A percentile compares a stretch with the other conserved stretches of the same genome.
These are phyloP conservation scores for Elaeis guineensis DNA, from an alignment of 176 grass and related monocot genomes.

Conservation along the genomic window DNA sequence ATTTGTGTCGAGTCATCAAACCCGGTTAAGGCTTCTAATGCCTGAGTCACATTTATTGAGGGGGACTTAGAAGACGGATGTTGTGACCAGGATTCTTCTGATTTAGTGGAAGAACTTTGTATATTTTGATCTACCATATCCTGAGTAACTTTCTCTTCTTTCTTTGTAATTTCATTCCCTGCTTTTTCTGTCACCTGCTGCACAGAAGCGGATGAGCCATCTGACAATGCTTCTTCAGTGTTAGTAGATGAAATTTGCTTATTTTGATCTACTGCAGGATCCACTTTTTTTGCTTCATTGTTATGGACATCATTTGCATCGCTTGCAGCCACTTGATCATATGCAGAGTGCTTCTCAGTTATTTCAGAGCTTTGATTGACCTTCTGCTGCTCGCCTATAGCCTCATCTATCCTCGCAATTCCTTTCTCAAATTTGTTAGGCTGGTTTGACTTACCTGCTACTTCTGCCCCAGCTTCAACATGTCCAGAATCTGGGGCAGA, in stretches of 20 bases:
- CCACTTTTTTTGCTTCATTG: conserved; percentile 22
- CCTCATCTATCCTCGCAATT: conserved; percentile 22
- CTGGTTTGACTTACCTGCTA: conserved; percentile 27
- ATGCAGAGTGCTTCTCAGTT: conserved; percentile 24
- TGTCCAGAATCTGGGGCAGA: conserved; percentile 32
- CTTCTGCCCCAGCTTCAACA: conserved; percentile 32
- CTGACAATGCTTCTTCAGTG: conserved; percentile 11
- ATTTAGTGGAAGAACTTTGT: conserved; percentile 32
- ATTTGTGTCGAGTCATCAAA: conserved; percentile 98
- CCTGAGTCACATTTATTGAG: conserved; percentile 56
- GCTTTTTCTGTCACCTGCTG: conserved; percentile 26
- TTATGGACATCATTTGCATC: conserved; percentile 18
- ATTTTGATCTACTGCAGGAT: conserved; percentile 32
- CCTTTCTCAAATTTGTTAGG: conserved; percentile 32
- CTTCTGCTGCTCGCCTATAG: conserved; percentile 25
- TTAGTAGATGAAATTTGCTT: conserved; percentile 10
- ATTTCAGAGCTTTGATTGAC: conserved; percentile 12
- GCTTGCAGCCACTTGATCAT: conserved; percentile 37
- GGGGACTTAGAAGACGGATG: conserved; percentile 23
- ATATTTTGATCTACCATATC: conserved; percentile 40
- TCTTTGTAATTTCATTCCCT: conserved; percentile 25
- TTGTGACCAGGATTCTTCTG: conserved; percentile 29
- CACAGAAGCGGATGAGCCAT: not conserved
- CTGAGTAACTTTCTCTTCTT: conserved; percentile 37
- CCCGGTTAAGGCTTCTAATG: conserved; percentile 88